A percentile compares a stretch with the other conserved stretches of the same genome.
phyloP scores from a whole-genome alignment of 768 basidiomycete species.

The Tylopilus vinaceipallidus region DNA sequence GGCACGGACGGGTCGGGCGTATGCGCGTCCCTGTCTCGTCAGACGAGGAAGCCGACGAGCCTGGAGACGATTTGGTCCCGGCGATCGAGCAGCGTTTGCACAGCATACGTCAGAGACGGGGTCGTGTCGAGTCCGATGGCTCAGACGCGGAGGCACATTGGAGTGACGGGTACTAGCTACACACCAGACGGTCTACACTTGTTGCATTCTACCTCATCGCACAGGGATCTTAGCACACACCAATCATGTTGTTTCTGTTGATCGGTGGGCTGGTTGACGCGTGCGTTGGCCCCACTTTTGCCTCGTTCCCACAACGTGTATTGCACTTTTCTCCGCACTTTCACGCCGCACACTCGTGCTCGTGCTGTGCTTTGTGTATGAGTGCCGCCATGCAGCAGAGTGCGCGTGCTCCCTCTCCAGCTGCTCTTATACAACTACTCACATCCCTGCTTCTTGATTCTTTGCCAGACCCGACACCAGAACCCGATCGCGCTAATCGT shows the following conservation, averaged over 20 bases:
- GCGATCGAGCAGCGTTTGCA: neutral
- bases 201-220: no score
- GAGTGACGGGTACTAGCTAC: slow-evolving; percentile 7
- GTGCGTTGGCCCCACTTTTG: no score
- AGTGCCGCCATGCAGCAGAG: slow-evolving; percentile 25
- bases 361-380: slow-evolving; percentile 24
- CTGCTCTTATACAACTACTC: slow-evolving; percentile 14
- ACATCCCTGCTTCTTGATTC: slow-evolving; percentile 5
- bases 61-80: neutral
- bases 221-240: no score
- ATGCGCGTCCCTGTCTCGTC: slow-evolving; percentile 7
- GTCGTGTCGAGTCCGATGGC: slow-evolving; percentile 24
- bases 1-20: neutral
- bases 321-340: slow-evolving; percentile 11
- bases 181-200: neutral
- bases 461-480: slow-evolving; percentile 1
- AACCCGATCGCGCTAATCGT: slow-evolving; percentile 7
- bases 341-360: slow-evolving; percentile 34
- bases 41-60: slow-evolving; percentile 17
- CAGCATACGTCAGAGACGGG: neutral
- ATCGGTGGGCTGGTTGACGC: no score
- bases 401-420: slow-evolving; percentile 23
- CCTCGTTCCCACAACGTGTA: slow-evolving; percentile 31
- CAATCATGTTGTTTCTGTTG: no score
- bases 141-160: slow-evolving; percentile 16